A percentile compares a stretch with the other conserved stretches of the same genome.
These are phyloP conservation scores for Rhododendron mucronatum DNA, from an alignment of 148 eudicot genomes.

Conservation along the genomic window DNA sequence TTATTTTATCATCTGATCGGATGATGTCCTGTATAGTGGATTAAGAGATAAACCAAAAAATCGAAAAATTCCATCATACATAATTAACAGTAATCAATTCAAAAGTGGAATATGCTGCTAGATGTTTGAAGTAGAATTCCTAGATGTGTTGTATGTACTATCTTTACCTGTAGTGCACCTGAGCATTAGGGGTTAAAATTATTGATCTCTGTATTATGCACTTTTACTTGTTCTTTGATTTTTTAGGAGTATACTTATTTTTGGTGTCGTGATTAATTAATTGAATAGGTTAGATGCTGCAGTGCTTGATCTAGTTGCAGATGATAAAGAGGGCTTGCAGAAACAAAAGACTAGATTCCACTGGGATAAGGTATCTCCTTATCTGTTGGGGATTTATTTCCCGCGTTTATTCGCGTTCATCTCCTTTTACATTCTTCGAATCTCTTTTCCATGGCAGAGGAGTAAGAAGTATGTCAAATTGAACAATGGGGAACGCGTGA, in stretches of 20 bases:
- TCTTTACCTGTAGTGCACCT: no score
- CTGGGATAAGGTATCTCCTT: constrained; percentile 75
- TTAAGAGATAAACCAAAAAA: neutral
- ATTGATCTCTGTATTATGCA: neutral
- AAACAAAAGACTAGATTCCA: constrained; percentile 66
- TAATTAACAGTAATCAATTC: neutral
- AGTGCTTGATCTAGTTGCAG: constrained; percentile 78
- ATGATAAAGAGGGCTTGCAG: constrained; percentile 60
- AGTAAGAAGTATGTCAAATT: constrained; percentile 85
- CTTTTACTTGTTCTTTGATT: neutral
- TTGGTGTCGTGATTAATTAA: neutral
- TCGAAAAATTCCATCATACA: neutral
- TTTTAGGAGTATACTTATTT: neutral
- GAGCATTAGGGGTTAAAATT: neutral
- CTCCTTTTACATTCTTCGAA: neutral
- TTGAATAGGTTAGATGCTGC: constrained; percentile 76
- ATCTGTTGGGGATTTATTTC: constrained; percentile 1
- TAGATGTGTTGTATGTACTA: neutral
- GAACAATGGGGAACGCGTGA: constrained; percentile 83
- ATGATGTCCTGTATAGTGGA: neutral
- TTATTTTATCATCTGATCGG: neutral
- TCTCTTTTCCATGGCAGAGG: constrained; percentile 46
- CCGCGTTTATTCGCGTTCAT: neutral
- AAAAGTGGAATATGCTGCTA: neutral
- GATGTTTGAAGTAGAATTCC: neutral